Base-by-base conservation (phyloP, 148 eudicot genomes). In the Nepenthes mirabilis region DNA sequence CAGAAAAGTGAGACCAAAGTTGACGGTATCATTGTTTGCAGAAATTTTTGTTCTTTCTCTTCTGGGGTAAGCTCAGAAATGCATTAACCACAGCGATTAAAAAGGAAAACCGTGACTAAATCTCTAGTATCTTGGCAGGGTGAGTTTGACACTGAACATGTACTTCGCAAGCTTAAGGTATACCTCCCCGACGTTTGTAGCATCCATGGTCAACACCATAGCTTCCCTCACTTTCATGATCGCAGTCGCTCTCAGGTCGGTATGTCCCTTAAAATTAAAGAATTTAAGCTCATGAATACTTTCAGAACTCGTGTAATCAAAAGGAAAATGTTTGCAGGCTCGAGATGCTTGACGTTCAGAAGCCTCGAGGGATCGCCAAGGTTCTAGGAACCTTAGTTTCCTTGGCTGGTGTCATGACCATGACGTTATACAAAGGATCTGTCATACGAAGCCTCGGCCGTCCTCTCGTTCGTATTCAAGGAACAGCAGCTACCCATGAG, bases 141-240 rank as follows among this genome's bases (percentile, higher is more conserved):
- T 86, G 48, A 71, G 90, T 14, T 74, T 86, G 71, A 73, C 94
- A 32, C 80, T 86, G 3, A 86, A 89, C 66, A 79, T 83, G 87
- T 86, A 79, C 64, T 89, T 86, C 55, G 79, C 87, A 59, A 89
- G 96, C 78, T 71, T 89, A 59, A 74, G 65, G 60, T 86, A 68
- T 69, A 89, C 96, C 12, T 81, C 90, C 60, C 90, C 96, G 6
- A 82, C 94, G 6, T 80, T 83, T 57, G 69, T 89, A 13, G 81
- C 96, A 63, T 80, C 90, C 9, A 72, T 86, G 82, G 75, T 76
- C 59, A 89, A 86, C 61, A 81, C 90, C 14, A 67, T 89, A 59
- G 83, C 96, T 52, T 70, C 85, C 70, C 40, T 89, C 57, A 89
- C 90, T 13, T 89, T 89, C 68, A 66, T 83, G 9, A 68, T 89